phyloP scores from a whole-genome alignment of 73 alveolate genomes.

The Loxodes magnus region DNA sequence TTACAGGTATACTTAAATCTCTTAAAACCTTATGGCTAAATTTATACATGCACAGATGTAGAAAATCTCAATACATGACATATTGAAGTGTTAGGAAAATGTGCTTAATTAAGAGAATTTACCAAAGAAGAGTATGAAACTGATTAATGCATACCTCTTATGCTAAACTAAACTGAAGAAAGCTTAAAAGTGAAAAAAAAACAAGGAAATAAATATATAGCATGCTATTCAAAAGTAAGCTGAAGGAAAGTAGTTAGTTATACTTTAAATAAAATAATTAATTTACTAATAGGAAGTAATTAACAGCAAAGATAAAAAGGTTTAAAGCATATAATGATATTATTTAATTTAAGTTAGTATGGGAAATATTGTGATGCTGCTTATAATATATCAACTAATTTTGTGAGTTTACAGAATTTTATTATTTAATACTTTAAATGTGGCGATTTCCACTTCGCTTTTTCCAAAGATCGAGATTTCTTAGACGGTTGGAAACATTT shows the following conservation, averaged over 20 bases:
- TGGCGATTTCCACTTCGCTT: no score
- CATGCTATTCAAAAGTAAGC: no score
- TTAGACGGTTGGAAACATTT: background rate
- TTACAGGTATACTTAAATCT: conserved; percentile 83
- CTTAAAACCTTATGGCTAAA: conserved; percentile 83
- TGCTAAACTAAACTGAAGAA: conserved; percentile 71
- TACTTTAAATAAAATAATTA: no score
- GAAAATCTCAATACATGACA: conserved; percentile 93
- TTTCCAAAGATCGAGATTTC: background rate
- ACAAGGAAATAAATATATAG: conserved; percentile 54
- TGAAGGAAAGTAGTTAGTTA: no score
- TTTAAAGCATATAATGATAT: no score
- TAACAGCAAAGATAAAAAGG: no score
- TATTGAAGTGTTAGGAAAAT: conserved; percentile 51
- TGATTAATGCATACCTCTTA: conserved; percentile 50
- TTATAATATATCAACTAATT: no score
- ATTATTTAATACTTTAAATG: no score
- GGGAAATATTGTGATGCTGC: no score
- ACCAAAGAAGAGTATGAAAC: conserved; percentile 47
- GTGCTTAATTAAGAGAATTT: conserved; percentile 44
- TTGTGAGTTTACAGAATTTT: no score
- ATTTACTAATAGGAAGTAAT: no score
- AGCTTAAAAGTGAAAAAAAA: conserved; percentile 66
- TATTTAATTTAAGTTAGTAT: no score
- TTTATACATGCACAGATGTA: conserved; percentile 94